Percentiles rank a stretch among this genome's conserved stretches.
Evolutionary conservation across 768 basidiomycete species (phyloP).

Genomic region (Naganishia antarctica): DNA sequence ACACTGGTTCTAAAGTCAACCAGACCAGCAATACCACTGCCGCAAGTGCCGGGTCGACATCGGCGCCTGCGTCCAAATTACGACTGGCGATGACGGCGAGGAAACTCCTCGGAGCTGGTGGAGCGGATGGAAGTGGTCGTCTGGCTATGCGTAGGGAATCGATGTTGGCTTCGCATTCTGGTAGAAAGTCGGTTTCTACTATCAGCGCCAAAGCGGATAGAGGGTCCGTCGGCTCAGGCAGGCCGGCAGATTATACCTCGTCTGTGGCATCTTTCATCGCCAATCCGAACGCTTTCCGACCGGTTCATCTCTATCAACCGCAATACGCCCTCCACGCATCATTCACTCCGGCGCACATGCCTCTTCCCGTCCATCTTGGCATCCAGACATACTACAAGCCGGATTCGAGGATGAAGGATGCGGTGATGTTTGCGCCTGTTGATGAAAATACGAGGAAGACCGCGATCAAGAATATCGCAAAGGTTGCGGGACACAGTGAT

Average conservation of each 20-base stretch:
- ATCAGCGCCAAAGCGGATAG: not conserved
- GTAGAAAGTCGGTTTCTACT: not conserved
- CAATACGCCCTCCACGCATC: conserved; percentile 36
- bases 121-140: conserved; percentile 6
- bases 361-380: conserved; percentile 30
- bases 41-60: not conserved
- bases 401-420: conserved; percentile 9
- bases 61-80: not conserved
- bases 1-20: conserved; percentile 12
- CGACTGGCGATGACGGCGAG: conserved; percentile 6
- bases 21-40: conserved; percentile 1
- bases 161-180: conserved; percentile 5
- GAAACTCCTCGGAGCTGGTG: conserved; percentile 13
- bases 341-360: conserved; percentile 36
- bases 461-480: conserved; percentile 6
- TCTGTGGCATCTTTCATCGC: conserved; percentile 4
- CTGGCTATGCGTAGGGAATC: conserved; percentile 10
- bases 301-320: conserved; percentile 32
- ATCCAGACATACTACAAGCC: conserved; percentile 18
- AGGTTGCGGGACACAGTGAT: not conserved
- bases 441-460: not conserved
- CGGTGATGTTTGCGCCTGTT: not conserved
- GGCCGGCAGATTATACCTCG: not conserved
- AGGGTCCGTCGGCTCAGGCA: not conserved
- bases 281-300: conserved; percentile 14